These are phyloP conservation scores for Vanilla planifolia DNA, from an alignment of 106 monocot genomes.

Conservation along the genomic window DNA sequence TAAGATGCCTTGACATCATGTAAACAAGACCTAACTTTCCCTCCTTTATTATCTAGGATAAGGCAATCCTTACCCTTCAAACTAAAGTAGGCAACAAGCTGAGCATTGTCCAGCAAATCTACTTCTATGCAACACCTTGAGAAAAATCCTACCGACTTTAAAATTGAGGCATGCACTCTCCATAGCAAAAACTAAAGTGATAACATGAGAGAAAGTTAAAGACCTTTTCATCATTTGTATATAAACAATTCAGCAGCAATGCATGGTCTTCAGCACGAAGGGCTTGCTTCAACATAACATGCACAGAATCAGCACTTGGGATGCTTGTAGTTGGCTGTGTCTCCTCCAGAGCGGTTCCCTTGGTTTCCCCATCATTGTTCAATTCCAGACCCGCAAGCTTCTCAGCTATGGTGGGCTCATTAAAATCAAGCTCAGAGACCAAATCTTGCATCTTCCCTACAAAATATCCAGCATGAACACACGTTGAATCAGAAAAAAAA, in stretches of 20 bases:
- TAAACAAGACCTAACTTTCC: too few species aligned
- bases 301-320: constrained; percentile 91
- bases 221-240: constrained; percentile 77
- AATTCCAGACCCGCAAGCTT: constrained; percentile 67
- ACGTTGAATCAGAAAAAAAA: background rate
- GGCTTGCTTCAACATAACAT: constrained; percentile 88
- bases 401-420: constrained; percentile 80
- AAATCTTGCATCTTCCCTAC: constrained; percentile 1
- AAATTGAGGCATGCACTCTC: too few species aligned
- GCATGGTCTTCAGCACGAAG: constrained; percentile 81
- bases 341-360: constrained; percentile 7
- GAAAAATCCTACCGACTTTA: too few species aligned
- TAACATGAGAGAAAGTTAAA: background rate
- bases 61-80: too few species aligned
- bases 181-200: background rate
- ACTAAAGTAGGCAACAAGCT: too few species aligned
- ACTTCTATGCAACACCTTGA: too few species aligned
- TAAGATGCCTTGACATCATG: too few species aligned
- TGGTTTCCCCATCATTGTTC: constrained; percentile 17
- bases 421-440: constrained; percentile 16
- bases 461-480: background rate
- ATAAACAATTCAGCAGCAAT: constrained; percentile 65
- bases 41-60: too few species aligned
- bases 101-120: too few species aligned
- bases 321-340: constrained; percentile 18